Percentiles rank a stretch among this genome's conserved stretches.
Conservation (phyloP, 2,329 filamentous ascomycete genomes). For the Fusarium temperatum region DNA sequence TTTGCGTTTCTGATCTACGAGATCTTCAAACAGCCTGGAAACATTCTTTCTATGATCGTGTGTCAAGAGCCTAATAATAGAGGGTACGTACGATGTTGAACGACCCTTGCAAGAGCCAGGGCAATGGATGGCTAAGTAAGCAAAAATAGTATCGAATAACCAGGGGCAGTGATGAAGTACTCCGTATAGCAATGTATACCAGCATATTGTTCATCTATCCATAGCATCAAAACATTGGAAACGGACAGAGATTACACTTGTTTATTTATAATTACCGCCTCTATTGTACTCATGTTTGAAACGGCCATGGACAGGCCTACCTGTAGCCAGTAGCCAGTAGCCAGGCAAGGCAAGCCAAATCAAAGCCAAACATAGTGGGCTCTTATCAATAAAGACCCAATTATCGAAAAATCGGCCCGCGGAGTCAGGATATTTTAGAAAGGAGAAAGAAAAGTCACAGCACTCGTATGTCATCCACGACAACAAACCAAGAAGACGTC, state of each 20-base stretch:
- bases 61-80: background rate
- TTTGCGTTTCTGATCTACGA: background rate
- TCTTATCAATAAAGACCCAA: background rate
- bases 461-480: conserved; percentile 10
- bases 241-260: background rate
- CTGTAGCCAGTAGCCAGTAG: background rate
- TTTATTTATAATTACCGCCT: background rate
- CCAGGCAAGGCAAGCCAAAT: background rate
- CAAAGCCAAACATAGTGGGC: background rate
- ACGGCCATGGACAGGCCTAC: background rate
- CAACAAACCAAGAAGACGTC: background rate
- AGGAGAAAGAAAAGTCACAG: conserved; percentile 7
- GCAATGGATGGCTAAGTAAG: background rate
- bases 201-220: background rate
- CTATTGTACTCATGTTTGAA: background rate
- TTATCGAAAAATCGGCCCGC: conserved; percentile 22
- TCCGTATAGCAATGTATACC: background rate
- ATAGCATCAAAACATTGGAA: background rate
- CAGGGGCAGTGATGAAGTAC: background rate
- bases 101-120: background rate
- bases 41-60: background rate
- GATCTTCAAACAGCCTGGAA: conserved; percentile 1
- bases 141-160: background rate
- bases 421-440: conserved; percentile 24
- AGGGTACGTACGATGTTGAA: background rate